Conservation (phyloP, 805 yeast species). For the Torulaspora gathmanii region DNA sequence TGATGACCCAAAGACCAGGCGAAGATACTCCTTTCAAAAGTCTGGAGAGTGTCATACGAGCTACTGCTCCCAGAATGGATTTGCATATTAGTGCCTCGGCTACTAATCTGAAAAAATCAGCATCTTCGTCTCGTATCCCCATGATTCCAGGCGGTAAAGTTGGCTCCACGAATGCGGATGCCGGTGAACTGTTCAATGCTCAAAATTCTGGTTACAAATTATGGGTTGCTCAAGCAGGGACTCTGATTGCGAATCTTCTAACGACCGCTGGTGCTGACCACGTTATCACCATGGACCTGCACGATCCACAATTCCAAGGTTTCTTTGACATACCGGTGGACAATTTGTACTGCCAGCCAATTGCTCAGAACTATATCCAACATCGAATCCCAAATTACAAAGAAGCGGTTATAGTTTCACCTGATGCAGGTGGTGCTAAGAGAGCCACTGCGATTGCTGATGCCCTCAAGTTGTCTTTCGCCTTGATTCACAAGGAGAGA, state of each 20-base stretch:
- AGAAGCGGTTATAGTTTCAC: slow-evolving; percentile 88
- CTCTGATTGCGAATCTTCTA: slow-evolving; percentile 79
- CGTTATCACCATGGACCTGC: slow-evolving; percentile 94
- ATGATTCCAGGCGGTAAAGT: slow-evolving; percentile 36
- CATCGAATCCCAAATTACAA: slow-evolving; percentile 72
- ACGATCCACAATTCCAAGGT: slow-evolving; percentile 97
- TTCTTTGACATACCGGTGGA: slow-evolving; percentile 96
- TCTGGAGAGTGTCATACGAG: slow-evolving; percentile 21
- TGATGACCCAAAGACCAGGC: slow-evolving; percentile 28
- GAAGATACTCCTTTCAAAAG: slow-evolving; percentile 20
- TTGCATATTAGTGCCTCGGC: slow-evolving; percentile 11
- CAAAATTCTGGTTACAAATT: slow-evolving; percentile 71
- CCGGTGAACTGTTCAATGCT: slow-evolving; percentile 37
- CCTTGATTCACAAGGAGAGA: slow-evolving; percentile 91
- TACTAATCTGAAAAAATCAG: slow-evolving; percentile 16
- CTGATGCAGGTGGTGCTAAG: slow-evolving; percentile 99
- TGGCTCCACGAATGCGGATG: slow-evolving; percentile 22
- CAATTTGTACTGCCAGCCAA: slow-evolving; percentile 82
- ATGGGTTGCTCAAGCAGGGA: slow-evolving; percentile 96
- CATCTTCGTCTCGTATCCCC: slow-evolving; percentile 33
- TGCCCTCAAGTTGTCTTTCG: slow-evolving; percentile 79
- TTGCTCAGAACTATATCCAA: slow-evolving; percentile 77
- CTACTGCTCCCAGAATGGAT: slow-evolving; percentile 15
- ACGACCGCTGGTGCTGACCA: slow-evolving; percentile 95
- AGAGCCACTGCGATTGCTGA: slow-evolving; percentile 95